Base-by-base conservation (phyloP, 345 rosid genomes). In the Populus davidiana region DNA sequence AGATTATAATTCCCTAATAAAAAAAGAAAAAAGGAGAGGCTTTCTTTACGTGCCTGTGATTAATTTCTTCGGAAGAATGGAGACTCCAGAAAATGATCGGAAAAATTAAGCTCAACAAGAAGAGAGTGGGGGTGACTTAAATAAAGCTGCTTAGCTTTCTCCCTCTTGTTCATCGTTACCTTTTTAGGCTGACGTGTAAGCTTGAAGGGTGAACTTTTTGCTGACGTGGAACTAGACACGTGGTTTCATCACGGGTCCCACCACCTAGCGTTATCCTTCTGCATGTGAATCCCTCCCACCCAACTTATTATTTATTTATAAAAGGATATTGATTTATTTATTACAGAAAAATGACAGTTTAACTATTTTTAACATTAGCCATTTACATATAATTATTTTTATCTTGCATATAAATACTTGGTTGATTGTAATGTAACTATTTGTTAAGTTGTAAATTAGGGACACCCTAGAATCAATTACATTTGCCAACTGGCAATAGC, bases 261-360 rank as follows among this genome's bases (percentile, higher is more conserved):
- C 50, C 50, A 65, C 72, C 10, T 49, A 63, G 80, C 81, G 88
- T 88, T 87, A 87, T 87, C 90, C 86, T 38, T 21, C 77, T 17
- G 85, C 89, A 83, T 86, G 91, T 89, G 92, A 86, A 71, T 14
- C 66, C 74, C 65, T 50, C 44, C 11, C 13, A 41, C 44, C 44
- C 0, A 41, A 41, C 44, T 10, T 41, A 10, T 10, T 41, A 10
- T 41, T 41, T 41, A 10, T 10, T 41, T 41, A 8, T 41, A 41
- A 31, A 31, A 31, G 33, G 33, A 31, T 31, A 31, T 31, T 31
- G 33, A 31, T 31, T 31, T 31, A 31, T 31, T 31, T 31, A 31
- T 31, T 31, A 31, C 2, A 31, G 33, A 31, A 31, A 31, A 31
- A 31, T 31, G 33, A 31, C 33, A 31, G 33, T 31, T 31, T 31